phyloP scores from a whole-genome alignment of 345 rosid genomes.

The Ailanthus altissimus region DNA sequence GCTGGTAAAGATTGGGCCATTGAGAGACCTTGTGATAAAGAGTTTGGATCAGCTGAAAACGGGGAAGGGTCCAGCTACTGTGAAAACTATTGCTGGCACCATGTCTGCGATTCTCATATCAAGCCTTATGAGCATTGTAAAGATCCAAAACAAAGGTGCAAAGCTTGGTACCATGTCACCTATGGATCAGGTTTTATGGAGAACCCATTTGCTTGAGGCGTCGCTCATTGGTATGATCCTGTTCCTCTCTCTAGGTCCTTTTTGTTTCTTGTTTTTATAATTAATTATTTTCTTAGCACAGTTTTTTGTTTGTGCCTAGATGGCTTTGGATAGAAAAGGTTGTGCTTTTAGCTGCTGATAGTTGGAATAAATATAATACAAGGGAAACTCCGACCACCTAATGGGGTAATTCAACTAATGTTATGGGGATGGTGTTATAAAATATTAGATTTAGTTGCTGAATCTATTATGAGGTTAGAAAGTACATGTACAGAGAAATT shows the following conservation, averaged over 20 bases:
- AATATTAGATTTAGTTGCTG: not conserved
- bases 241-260: not conserved
- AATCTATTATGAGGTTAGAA: not conserved
- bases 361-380: not conserved
- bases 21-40: constrained; percentile 90
- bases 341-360: not conserved
- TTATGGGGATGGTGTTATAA: not conserved
- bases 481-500: not conserved
- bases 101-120: constrained; percentile 84
- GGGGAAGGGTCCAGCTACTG: constrained; percentile 95
- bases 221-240: constrained; percentile 72
- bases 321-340: not conserved
- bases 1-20: constrained; percentile 79
- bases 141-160: constrained; percentile 97
- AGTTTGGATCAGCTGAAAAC: constrained; percentile 80
- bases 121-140: constrained; percentile 77
- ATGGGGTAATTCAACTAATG: not conserved
- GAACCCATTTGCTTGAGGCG: constrained; percentile 97
- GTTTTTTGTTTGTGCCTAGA: not conserved
- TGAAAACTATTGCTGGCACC: constrained; percentile 90
- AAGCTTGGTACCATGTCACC: constrained; percentile 99
- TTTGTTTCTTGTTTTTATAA: not conserved
- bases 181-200: constrained; percentile 99
- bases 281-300: not conserved
- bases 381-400: not conserved